These are phyloP conservation scores for Dioscorea zingiberensis DNA, from an alignment of 106 monocot genomes.

Conservation along the genomic window DNA sequence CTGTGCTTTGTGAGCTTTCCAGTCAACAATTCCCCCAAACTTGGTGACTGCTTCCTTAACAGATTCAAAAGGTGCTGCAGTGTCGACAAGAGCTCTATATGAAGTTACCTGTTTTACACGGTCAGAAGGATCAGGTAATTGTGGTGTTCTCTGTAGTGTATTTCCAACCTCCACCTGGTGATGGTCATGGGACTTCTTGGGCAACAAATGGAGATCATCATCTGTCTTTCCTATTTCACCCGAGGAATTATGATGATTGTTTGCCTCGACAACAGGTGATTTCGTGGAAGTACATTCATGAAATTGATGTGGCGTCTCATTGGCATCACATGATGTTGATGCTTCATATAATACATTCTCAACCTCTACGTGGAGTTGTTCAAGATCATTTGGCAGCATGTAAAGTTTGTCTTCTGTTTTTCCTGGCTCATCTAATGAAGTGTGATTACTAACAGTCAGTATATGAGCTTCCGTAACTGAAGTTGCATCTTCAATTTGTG, in stretches of 20 bases:
- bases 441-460: not conserved
- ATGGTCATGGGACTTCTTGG: not conserved
- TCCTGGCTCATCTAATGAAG: not conserved
- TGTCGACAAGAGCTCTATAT: slow-evolving; percentile 28
- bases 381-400: too few species aligned
- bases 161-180: slow-evolving; percentile 2
- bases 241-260: not conserved
- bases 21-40: slow-evolving; percentile 48
- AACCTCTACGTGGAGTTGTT: not conserved
- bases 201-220: not conserved
- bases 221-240: not conserved
- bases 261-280: not conserved
- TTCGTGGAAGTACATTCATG: not conserved
- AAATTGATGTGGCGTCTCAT: not conserved
- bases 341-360: not conserved
- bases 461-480: not conserved
- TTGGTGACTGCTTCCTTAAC: slow-evolving; percentile 37
- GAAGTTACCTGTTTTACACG: not conserved
- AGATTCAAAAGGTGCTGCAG: slow-evolving; percentile 44
- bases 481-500: not conserved
- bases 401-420: not conserved
- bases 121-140: slow-evolving; percentile 2
- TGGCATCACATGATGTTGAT: not conserved
- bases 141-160: not conserved
- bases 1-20: slow-evolving; percentile 38